Conservation (phyloP, 371 early-diverging fungal species). For the Apophysomyces ossiformis region DNA sequence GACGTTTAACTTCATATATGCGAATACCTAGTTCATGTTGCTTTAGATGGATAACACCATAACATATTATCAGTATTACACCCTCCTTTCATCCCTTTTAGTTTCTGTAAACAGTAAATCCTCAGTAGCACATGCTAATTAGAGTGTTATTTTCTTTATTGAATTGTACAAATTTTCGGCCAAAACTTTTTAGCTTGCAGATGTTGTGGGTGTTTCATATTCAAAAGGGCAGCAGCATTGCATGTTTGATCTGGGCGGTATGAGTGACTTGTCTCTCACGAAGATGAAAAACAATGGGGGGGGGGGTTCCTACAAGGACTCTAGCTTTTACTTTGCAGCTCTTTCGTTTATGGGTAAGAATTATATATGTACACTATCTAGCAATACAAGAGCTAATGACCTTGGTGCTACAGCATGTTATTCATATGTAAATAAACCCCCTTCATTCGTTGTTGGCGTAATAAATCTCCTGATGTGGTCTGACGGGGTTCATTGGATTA, state of each 20-base stretch:
- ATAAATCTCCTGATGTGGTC: conserved; percentile 37
- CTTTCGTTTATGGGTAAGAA: conserved; percentile 34
- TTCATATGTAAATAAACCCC: conserved; percentile 26
- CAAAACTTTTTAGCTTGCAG: neutral
- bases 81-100: neutral
- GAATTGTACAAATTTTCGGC: conserved; percentile 16
- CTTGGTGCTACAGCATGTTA: conserved; percentile 29
- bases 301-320: conserved; percentile 25
- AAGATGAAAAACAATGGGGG: no score
- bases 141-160: conserved; percentile 10
- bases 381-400: neutral
- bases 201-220: conserved; percentile 35
- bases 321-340: conserved; percentile 37
- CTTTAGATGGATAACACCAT: no score
- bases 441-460: conserved; percentile 31
- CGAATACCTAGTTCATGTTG: no score
- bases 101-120: neutral
- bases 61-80: no score
- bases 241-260: conserved; percentile 42
- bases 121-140: neutral
- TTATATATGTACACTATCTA: conserved; percentile 23
- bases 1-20: no score
- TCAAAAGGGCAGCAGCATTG: conserved; percentile 19
- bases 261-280: neutral
- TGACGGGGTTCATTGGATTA: conserved; percentile 26